These are phyloP conservation scores for Geotrichum candidum DNA, from an alignment of 1,139 yeast species.

Conservation along the genomic window DNA sequence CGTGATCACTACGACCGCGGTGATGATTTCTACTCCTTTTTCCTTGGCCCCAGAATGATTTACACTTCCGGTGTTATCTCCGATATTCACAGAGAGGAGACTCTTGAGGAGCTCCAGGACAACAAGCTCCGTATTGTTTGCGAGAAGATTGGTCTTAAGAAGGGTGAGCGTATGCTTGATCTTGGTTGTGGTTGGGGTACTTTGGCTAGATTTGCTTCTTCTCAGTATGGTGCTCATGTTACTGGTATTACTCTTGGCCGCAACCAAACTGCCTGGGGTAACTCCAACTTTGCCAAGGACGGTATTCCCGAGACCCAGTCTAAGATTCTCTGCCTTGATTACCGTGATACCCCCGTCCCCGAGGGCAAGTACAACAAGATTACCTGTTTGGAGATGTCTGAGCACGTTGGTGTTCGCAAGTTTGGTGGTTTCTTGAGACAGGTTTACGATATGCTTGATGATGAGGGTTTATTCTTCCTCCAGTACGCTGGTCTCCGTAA, in stretches of 20 bases:
- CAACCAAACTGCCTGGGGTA: conserved; percentile 92
- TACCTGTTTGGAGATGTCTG: conserved; percentile 92
- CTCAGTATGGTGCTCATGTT: conserved; percentile 76
- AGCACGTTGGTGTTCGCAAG: conserved; percentile 91
- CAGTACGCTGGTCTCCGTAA: conserved; percentile 91
- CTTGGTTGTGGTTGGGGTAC: conserved; percentile 98
- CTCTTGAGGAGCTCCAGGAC: conserved; percentile 84
- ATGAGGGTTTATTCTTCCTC: conserved; percentile 80
- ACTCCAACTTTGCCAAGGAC: conserved; percentile 57
- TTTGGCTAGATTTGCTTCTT: conserved; percentile 75
- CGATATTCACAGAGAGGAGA: conserved; percentile 65
- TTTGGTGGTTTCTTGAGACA: conserved; percentile 69
- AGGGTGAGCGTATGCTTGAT: conserved; percentile 73
- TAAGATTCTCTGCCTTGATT: conserved; percentile 74
- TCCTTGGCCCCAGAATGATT: conserved; percentile 90
- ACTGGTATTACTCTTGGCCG: conserved; percentile 88
- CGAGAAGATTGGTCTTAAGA: conserved; percentile 69
- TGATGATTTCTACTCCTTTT: conserved; percentile 92
- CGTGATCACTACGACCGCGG: conserved; percentile 96
- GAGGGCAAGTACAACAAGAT: conserved; percentile 75
- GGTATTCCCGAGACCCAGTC: conserved; percentile 68
- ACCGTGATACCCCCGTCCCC: conserved; percentile 84
- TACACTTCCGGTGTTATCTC: conserved; percentile 82
- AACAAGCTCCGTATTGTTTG: conserved; percentile 84
- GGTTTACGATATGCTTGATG: conserved; percentile 81